These are phyloP conservation scores for Sarcodon aspratus DNA, from an alignment of 768 basidiomycete species.

Conservation along the genomic window DNA sequence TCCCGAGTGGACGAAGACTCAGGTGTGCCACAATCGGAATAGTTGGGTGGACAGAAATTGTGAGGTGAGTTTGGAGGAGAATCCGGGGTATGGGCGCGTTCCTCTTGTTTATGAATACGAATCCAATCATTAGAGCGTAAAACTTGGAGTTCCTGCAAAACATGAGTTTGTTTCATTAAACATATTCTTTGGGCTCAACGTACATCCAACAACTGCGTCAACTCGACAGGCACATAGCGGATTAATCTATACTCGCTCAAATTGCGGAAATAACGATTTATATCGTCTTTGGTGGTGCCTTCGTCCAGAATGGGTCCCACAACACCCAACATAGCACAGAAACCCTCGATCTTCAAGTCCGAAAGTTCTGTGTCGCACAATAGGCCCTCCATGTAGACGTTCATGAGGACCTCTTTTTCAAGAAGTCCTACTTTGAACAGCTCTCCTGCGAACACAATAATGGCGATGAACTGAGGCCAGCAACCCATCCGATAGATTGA, in stretches of 20 bases:
- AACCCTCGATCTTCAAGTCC: background rate
- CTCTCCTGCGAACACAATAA: background rate
- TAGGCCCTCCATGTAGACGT: background rate
- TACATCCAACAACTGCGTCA: no score
- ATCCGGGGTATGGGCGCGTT: no score
- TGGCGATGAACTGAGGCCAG: background rate
- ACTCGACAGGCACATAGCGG: no score
- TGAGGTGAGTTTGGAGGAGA: background rate
- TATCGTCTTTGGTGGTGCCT: background rate
- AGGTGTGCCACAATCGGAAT: background rate
- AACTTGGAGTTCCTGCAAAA: no score
- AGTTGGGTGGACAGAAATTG: background rate
- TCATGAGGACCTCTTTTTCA: background rate
- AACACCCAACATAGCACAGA: background rate
- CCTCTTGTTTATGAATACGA: no score
- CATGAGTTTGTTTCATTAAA: no score
- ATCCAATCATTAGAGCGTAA: no score
- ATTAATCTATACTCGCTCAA: background rate
- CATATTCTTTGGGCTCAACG: no score
- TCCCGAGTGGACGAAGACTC: background rate
- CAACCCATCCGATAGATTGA: background rate
- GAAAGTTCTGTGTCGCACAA: background rate
- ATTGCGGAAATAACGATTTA: background rate
- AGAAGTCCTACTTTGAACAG: background rate
- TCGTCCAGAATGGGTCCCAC: background rate